Evolutionary conservation across 495 filamentous ascomycete genomes (phyloP), one percentile per base, ranked within the genome.

Genomic region (Aspergillus leporis): DNA sequence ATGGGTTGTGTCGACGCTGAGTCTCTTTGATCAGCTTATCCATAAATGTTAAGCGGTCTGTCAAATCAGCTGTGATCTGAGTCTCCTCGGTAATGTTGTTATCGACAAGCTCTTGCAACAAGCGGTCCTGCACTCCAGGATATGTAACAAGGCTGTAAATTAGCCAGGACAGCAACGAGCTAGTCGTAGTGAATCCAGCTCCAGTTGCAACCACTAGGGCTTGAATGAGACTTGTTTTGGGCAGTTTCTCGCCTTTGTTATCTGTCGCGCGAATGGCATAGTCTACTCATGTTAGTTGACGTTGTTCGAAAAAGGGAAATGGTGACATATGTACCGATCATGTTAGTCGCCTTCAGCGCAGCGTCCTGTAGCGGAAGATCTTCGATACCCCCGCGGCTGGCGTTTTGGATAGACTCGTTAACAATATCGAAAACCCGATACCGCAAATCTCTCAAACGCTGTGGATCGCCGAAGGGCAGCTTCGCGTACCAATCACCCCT

Each of bases 1-100:
- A 78, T 1, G 83, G 75, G 53, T 81, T 83, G 68, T 85, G 82
- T 4, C 74, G 70, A 5, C 83, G 75, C 57, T 82, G 83, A 1
- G 74, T 79, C 62, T 85, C 83, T 65, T 86, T 84, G 73, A 86
- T 71, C 62, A 75, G 83, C 21, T 77, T 78, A 56, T 83, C 82
- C 13, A 82, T 70, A 57, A 78, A 83, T 1, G 61, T 54, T 16
- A 85, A 66, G 14, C 56, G 55, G 21, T 77, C 71, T 0, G 74
- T 70, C 0, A 74, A 32, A 16, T 83, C 81, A 2, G 75, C 64
- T 0, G 75, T 74, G 19, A 71, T 65, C 18, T 69, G 55, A 0
- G 71, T 80, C 12, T 80, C 54, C 16, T 67, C 67, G 18, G 61
- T 62, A 21, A 74, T 63, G 19, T 68, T 79, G 58, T 81, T 58